Conservation (phyloP, 192 early-diverging fungal genomes). For the Obelidium mucronatum region DNA sequence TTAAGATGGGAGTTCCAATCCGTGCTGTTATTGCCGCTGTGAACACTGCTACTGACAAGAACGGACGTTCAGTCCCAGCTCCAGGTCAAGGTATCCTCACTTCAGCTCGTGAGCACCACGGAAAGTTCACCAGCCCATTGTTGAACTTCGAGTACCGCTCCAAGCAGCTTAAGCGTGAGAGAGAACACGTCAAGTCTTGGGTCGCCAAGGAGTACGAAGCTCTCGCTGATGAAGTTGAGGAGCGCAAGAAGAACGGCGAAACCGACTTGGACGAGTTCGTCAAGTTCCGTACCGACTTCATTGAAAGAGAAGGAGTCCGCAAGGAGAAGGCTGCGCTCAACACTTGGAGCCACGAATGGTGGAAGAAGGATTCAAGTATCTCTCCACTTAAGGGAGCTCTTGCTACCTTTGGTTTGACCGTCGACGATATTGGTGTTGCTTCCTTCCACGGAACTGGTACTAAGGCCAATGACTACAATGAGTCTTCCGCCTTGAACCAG, state of each 20-base stretch:
- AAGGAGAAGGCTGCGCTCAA: conserved; percentile 76
- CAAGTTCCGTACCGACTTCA: conserved; percentile 59
- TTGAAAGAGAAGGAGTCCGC: conserved; percentile 55
- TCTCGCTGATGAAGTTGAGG: conserved; percentile 71
- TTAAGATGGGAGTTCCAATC: conserved; percentile 93
- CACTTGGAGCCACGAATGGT: conserved; percentile 86
- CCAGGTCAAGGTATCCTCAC: conserved; percentile 95
- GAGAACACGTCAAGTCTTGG: conserved; percentile 81
- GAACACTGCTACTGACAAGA: conserved; percentile 93
- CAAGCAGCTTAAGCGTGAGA: conserved; percentile 75
- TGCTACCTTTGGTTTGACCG: conserved; percentile 84
- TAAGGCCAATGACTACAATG: conserved; percentile 95
- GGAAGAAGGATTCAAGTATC: conserved; percentile 71
- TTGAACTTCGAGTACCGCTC: conserved; percentile 86
- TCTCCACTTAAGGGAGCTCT: conserved; percentile 88
- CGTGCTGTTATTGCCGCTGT: conserved; percentile 89
- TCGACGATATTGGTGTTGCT: conserved; percentile 92
- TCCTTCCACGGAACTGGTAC: conserved; percentile 98
- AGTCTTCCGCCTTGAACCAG: conserved; percentile 83
- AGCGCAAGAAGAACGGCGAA: conserved; percentile 50
- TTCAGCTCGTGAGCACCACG: conserved; percentile 76
- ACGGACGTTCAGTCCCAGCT: conserved; percentile 92
- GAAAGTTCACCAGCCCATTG: conserved; percentile 63
- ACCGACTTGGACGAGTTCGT: conserved; percentile 52
- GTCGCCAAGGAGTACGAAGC: conserved; percentile 77